A percentile compares a stretch with the other conserved stretches of the same genome.
phyloP scores from a whole-genome alignment of 1,284 basidiomycete genomes.

The Megacollybia platyphylla region DNA sequence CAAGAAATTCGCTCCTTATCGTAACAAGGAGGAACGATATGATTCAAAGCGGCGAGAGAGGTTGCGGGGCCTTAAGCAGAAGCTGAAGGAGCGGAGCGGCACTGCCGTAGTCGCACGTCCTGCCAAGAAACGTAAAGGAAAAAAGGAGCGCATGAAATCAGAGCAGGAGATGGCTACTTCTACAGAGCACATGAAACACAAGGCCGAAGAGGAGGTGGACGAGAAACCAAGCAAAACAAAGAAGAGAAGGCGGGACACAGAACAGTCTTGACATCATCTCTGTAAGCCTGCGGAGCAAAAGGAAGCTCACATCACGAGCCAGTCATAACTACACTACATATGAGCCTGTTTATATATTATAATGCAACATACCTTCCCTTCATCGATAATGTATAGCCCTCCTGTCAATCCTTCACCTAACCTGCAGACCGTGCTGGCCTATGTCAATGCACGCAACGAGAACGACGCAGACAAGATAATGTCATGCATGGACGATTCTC shows the following conservation, averaged over 20 bases:
- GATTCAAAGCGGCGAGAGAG: constrained; percentile 53
- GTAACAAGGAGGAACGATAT: constrained; percentile 43
- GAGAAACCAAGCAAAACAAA: constrained; percentile 14
- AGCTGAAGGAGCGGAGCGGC: constrained; percentile 27
- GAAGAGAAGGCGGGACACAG: constrained; percentile 17
- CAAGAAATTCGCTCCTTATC: constrained; percentile 87
- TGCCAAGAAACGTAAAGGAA: constrained; percentile 58
- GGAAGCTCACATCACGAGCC: not conserved
- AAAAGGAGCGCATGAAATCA: constrained; percentile 57
- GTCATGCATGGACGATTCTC: constrained; percentile 16
- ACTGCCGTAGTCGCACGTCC: constrained; percentile 13
- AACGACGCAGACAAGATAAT: constrained; percentile 13
- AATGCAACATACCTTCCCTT: constrained; percentile 3
- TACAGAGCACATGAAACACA: constrained; percentile 6
- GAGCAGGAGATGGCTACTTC: constrained; percentile 16
- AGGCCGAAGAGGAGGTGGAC: constrained; percentile 11
- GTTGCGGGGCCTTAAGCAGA: constrained; percentile 63
- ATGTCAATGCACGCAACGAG: constrained; percentile 16
- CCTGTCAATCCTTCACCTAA: constrained; percentile 18
- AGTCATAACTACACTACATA: no score
- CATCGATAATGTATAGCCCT: constrained; percentile 7
- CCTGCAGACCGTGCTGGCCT: constrained; percentile 17
- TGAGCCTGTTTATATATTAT: not conserved
- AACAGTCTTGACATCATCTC: not conserved
- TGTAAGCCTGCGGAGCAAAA: not conserved